Conservation (phyloP, 2,329 filamentous ascomycete genomes). For the Botrytis porri region DNA sequence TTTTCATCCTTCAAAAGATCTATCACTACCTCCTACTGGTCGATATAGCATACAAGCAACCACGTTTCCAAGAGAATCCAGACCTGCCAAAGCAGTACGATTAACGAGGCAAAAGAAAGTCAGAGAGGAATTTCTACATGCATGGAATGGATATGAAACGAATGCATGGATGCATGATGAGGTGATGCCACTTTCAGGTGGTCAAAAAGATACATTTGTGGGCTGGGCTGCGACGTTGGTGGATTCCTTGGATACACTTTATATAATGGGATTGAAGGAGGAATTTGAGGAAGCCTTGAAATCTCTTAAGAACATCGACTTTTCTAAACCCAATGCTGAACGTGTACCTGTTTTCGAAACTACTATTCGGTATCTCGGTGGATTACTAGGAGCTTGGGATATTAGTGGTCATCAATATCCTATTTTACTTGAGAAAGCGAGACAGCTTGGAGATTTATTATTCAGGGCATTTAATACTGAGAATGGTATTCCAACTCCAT, state of each 20-base stretch:
- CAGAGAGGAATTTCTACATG: conserved; percentile 25
- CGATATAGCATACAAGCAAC: conserved; percentile 15
- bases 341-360: conserved; percentile 29
- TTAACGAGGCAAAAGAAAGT: conserved; percentile 18
- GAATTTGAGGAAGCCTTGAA: conserved; percentile 75
- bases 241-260: conserved; percentile 75
- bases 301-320: conserved; percentile 46
- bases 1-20: neutral
- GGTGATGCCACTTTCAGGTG: conserved; percentile 66
- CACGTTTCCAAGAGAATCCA: conserved; percentile 10
- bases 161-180: conserved; percentile 85
- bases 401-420: conserved; percentile 58
- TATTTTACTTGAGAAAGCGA: conserved; percentile 61
- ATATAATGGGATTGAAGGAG: conserved; percentile 74
- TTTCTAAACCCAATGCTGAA: conserved; percentile 22
- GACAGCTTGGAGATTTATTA: conserved; percentile 65
- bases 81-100: neutral
- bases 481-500: conserved; percentile 70
- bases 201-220: conserved; percentile 74
- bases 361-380: conserved; percentile 30
- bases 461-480: conserved; percentile 72
- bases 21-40: neutral
- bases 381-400: conserved; percentile 42
- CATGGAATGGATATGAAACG: conserved; percentile 74
- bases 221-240: conserved; percentile 85